Base-by-base conservation (phyloP, 768 basidiomycete species). In the Boletus sp. region DNA sequence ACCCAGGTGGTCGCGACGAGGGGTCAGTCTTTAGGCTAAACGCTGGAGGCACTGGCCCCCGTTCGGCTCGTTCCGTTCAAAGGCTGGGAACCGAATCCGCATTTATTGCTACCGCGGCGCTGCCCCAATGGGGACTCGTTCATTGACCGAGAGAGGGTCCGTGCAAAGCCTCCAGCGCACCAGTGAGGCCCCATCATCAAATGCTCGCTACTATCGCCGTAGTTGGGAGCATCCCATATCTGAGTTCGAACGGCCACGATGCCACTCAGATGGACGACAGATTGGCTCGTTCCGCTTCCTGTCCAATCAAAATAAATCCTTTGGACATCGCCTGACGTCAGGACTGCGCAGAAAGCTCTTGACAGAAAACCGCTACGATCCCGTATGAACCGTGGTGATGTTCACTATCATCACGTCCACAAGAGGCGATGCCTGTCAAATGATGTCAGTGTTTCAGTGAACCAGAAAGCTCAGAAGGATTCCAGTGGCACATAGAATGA, bases 251-350 rank as follows among this genome's bases (percentile, higher is more conserved):
- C n/a, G 19, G 4, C 7, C 25, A 17, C 25, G 33, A 17, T 37
- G 19, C 14, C 23, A 21, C 9, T 29, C 15, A 30, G 5, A 42
- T 34, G 27, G 7, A 47, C 17, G 23, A 39, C 4, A 19, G 27
- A 40, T 47, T 14, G 21, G 15, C 15, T 6, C 30, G 17, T 33
- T 35, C 19, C 17, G 9, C 19, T 32, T 3, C 25, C 37, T 19
- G 30, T 42, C 46, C 38, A 38, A 47, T 50, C 46, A 33, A 42
- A 35, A 30, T n/a, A 37, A 9, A 30, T 23, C 17, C 41, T 45
- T 43, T 33, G 38, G 49, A 30, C 50, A 59, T 51, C 21, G 49
- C 47, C 48, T 66, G 66, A 66, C 65, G 65, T 66, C 65, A 68
- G 53, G n/a, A 29, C 60, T 60, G 61, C 57, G 63, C 37, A 38